phyloP scores from a whole-genome alignment of 768 basidiomycete species.

The Tulasnella sp. region DNA sequence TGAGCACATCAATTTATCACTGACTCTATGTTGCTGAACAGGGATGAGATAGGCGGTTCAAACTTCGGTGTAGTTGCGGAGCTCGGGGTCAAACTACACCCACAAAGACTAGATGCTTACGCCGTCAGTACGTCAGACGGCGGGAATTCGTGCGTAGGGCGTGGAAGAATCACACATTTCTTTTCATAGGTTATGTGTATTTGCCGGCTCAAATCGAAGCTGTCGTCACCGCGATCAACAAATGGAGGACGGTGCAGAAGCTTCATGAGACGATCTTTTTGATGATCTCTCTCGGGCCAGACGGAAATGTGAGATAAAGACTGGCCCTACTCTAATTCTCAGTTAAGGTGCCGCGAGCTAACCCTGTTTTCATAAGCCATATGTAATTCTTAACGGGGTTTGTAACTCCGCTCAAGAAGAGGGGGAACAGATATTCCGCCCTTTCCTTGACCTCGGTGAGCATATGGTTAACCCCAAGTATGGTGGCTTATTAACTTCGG shows the following conservation, averaged over 20 bases:
- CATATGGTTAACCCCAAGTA: too few relatives aligned
- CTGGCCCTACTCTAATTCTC: too few relatives aligned
- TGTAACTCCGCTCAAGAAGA: neutral
- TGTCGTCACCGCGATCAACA: neutral
- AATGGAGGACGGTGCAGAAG: conserved; percentile 13
- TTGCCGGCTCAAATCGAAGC: conserved; percentile 8
- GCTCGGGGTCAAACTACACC: conserved; percentile 17
- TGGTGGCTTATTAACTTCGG: too few relatives aligned
- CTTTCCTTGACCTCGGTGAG: conserved; percentile 21
- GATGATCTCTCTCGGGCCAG: neutral
- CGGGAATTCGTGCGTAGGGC: neutral
- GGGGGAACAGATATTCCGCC: conserved; percentile 1
- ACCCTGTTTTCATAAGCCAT: too few relatives aligned
- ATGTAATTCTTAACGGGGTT: neutral
- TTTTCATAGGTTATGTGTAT: too few relatives aligned
- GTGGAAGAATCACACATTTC: too few relatives aligned
- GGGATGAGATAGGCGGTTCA: conserved; percentile 21
- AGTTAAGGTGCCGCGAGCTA: too few relatives aligned
- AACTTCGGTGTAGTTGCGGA: conserved; percentile 28
- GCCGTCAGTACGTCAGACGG: neutral
- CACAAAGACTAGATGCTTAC: conserved; percentile 18
- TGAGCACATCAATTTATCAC: too few relatives aligned
- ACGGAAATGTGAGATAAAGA: conserved; percentile 27
- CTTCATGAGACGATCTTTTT: neutral
- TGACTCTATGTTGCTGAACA: too few relatives aligned